A percentile compares a stretch with the other conserved stretches of the same genome.
phyloP scores from a whole-genome alignment of 2,329 filamentous ascomycete species.

The Aureobasidium sp. region DNA sequence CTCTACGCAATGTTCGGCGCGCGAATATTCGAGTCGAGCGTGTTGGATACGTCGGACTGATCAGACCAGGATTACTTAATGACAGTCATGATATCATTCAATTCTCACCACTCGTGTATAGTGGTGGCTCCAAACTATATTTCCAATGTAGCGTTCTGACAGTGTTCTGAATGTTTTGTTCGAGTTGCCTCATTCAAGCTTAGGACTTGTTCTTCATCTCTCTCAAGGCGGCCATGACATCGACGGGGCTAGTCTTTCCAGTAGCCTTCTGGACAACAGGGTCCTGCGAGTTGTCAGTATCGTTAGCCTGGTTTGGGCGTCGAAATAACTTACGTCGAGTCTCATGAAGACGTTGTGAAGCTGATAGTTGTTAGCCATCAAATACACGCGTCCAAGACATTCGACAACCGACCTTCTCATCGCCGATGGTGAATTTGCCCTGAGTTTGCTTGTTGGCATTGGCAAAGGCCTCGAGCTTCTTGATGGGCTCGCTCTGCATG shows the following conservation, averaged over 20 bases:
- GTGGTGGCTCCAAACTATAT: background rate
- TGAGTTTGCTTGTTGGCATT: slow-evolving; percentile 78
- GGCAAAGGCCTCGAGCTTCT: slow-evolving; percentile 68
- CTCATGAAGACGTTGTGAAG: slow-evolving; percentile 93
- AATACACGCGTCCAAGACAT: background rate
- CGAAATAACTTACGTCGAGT: slow-evolving; percentile 51
- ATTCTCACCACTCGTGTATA: background rate
- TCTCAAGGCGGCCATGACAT: slow-evolving; percentile 76
- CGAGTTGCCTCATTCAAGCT: background rate
- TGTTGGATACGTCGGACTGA: background rate
- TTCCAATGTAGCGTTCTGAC: background rate
- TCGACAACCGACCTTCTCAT: slow-evolving; percentile 67
- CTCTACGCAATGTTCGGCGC: slow-evolving; percentile 26
- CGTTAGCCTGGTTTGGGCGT: background rate
- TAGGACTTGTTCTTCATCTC: slow-evolving; percentile 69
- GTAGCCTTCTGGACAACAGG: slow-evolving; percentile 76
- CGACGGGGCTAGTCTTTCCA: slow-evolving; percentile 67
- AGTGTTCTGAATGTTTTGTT: background rate
- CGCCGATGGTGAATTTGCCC: slow-evolving; percentile 90
- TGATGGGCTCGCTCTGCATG: slow-evolving; percentile 62
- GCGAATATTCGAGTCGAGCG: background rate
- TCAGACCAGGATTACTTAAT: background rate
- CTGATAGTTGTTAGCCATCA: background rate
- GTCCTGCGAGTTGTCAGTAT: slow-evolving; percentile 44
- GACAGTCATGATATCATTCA: slow-evolving; percentile 3